These are phyloP conservation scores for Chalciporus sp. DNA, from an alignment of 1,284 basidiomycete genomes.

Conservation along the genomic window DNA sequence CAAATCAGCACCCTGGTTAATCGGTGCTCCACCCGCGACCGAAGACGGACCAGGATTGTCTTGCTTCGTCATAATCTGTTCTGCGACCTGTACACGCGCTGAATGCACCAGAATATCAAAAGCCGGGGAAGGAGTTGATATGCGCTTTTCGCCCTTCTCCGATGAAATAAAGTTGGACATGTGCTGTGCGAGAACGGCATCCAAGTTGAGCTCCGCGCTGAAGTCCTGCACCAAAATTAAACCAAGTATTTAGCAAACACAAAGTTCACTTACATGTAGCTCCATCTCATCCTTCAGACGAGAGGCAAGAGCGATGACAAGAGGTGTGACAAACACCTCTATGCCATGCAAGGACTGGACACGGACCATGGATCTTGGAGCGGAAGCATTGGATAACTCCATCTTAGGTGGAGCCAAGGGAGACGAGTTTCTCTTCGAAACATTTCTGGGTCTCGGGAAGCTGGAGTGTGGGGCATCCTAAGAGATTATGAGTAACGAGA, in stretches of 20 bases:
- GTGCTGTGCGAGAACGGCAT: slow-evolving; percentile 45
- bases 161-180: slow-evolving; percentile 34
- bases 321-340: slow-evolving; percentile 47
- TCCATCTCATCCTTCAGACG: slow-evolving; percentile 47
- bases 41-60: slow-evolving; percentile 1
- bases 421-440: slow-evolving; percentile 1
- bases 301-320: slow-evolving; percentile 41
- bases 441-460: slow-evolving; percentile 11
- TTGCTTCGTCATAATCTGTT: slow-evolving; percentile 24
- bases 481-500: neutral
- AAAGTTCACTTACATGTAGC: slow-evolving; percentile 37
- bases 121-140: slow-evolving; percentile 1
- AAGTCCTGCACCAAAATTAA: slow-evolving; percentile 34
- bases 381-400: neutral
- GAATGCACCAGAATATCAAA: slow-evolving; percentile 31
- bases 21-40: neutral
- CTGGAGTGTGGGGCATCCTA: slow-evolving; percentile 16
- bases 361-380: slow-evolving; percentile 20
- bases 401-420: slow-evolving; percentile 4
- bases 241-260: neutral
- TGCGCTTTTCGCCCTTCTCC: slow-evolving; percentile 6
- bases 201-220: slow-evolving; percentile 50
- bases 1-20: slow-evolving; percentile 19
- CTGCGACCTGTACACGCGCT: slow-evolving; percentile 24
- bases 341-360: slow-evolving; percentile 37